Evolutionary conservation across 2,329 filamentous ascomycete genomes (phyloP).

Genomic region (Aspergillus sergii): DNA sequence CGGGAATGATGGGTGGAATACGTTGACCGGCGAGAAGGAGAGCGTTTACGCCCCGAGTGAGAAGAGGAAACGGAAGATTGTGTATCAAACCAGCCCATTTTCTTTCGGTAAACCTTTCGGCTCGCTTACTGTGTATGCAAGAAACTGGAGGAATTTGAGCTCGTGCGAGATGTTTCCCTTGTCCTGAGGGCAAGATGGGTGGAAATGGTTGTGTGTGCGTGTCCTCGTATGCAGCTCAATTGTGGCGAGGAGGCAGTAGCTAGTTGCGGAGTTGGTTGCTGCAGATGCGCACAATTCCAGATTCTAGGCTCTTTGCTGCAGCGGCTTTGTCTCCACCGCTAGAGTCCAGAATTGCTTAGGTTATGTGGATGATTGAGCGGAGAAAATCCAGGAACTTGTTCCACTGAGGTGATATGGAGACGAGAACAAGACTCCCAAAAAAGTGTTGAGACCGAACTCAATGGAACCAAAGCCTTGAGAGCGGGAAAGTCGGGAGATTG

Average conservation of each 20-base stretch:
- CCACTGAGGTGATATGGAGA: neutral
- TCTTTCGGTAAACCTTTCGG: constrained; percentile 4
- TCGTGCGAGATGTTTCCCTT: neutral
- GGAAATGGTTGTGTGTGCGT: constrained; percentile 4
- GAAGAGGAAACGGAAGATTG: constrained; percentile 32
- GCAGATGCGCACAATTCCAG: constrained; percentile 21
- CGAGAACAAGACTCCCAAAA: neutral
- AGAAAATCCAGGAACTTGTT: neutral
- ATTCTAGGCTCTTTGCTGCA: constrained; percentile 21
- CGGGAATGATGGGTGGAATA: constrained; percentile 42
- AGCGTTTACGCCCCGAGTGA: constrained; percentile 37
- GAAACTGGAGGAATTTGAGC: neutral
- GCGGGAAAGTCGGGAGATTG: neutral
- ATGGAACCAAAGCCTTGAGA: neutral
- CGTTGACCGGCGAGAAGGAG: constrained; percentile 37
- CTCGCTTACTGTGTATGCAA: neutral
- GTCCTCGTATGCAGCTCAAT: constrained; percentile 12
- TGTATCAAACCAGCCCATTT: constrained; percentile 53
- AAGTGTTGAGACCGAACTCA: neutral
- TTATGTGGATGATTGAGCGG: neutral
- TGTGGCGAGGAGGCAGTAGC: constrained; percentile 13
- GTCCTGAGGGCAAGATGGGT: neutral
- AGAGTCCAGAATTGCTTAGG: neutral
- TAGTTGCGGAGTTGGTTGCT: constrained; percentile 21
- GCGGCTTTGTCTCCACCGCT: constrained; percentile 20